Base-by-base conservation (phyloP, 768 basidiomycete species). In the Panaeolus cyanescens region DNA sequence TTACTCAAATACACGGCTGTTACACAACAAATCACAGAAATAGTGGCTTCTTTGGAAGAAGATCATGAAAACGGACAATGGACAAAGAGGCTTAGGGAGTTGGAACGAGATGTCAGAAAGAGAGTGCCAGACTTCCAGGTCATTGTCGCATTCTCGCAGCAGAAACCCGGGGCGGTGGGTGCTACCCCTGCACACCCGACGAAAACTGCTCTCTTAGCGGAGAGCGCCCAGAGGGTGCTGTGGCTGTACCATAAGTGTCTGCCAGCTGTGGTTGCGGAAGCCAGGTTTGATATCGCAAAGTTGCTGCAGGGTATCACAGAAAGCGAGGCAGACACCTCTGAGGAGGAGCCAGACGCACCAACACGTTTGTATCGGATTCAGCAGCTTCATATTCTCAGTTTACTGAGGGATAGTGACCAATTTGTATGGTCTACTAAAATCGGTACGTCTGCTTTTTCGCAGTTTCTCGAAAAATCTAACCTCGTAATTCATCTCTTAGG, bases 51-150 rank as follows among this genome's bases (percentile, higher is more conserved):
- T 9, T 71, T 96, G 4, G 88, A 86, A 62, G 88, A 89, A 66
- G 81, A 83, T 10, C 81, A 85, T 63, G 74, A 77, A 30, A 80
- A 85, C 20, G 89, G 94, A 0, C 84, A 89, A 65, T 97, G 95
- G 93, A 75, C 76, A n/a, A 82, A 77, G 61, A 74, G 90, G 33
- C 74, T 81, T 45, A 73, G 75, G 32, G 93, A 96, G 63, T 68
- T 95, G n/a, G 89, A 92, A 70, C 79, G 82, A 65, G 93, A 95
- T 72, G 81, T 86, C 32, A 81, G 92, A 30, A 82, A 81, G 60
- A 81, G 93, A 5, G 83, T 96, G 1, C 96, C 96, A 0, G 95
- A 96, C 55, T 89, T 96, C 61, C 86, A 90, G 66, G 92, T 96
- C 55, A 76, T 97, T 58, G 83, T 97, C 9, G 92, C 87, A 0